A percentile compares a stretch with the other conserved stretches of the same genome.
Conservation (phyloP, 2,329 filamentous ascomycete species). For the Ceratocystis variospora region DNA sequence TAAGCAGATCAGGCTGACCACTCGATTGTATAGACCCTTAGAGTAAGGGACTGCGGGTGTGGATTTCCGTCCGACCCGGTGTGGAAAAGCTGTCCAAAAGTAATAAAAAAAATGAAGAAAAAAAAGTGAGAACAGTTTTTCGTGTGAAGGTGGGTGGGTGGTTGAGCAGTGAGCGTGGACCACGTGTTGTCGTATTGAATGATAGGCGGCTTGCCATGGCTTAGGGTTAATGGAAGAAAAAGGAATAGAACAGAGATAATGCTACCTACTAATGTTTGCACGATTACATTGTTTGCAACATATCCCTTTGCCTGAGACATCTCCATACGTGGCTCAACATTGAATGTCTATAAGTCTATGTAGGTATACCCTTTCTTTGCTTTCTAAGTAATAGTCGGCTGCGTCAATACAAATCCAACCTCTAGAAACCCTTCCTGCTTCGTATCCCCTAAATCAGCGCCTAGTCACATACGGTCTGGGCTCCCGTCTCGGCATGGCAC, state of each 20-base stretch:
- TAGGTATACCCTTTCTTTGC: neutral
- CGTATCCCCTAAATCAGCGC: neutral
- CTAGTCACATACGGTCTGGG: slow-evolving; percentile 14
- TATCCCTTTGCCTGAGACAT: too few species aligned
- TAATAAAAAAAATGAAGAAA: neutral
- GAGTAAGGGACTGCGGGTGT: slow-evolving; percentile 12
- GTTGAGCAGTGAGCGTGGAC: neutral
- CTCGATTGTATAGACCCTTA: neutral
- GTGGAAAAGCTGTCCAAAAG: slow-evolving; percentile 9
- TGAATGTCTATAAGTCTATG: neutral
- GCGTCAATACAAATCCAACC: neutral
- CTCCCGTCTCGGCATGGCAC: slow-evolving; percentile 7
- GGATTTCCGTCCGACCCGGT: slow-evolving; percentile 21
- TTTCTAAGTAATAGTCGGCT: neutral
- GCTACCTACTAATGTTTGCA: neutral
- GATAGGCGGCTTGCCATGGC: too few species aligned
- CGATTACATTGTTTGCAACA: neutral
- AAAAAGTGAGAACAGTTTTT: neutral
- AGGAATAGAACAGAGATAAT: neutral
- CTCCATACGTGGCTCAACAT: too few species aligned
- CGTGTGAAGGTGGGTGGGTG: neutral
- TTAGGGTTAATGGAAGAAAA: neutral
- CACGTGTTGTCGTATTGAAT: neutral
- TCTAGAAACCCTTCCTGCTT: neutral
- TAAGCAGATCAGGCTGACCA: slow-evolving; percentile 4